Evolutionary conservation across 2,329 filamentous ascomycete genomes (phyloP), one percentile per base, ranked within the genome.

Genomic region (Thermomyces lanuginosus): DNA sequence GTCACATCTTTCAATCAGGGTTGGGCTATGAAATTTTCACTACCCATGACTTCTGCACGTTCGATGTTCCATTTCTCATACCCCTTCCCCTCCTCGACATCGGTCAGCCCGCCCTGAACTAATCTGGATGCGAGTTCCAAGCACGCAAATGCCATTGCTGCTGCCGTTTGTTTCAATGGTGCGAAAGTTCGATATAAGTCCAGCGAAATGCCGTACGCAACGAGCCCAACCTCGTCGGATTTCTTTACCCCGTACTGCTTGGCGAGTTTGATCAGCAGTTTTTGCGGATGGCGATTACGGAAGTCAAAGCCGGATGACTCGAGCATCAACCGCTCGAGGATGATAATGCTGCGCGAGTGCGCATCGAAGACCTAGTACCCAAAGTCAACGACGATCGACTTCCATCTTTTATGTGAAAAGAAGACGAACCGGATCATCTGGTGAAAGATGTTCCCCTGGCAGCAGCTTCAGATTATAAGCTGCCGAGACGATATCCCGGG

Each of bases 241-340:
- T 60, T 64, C 4, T 65, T 61, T 5, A 69, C 59, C 4, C 59
- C 53, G 30, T 76, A 63, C 23, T 58, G 56, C 44, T 75, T 69
- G 26, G 73, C 64, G 14, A 92, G 64, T 56, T 95, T 95, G 39
- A 82, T 66, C 21, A 95, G 61, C 12, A 81, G 64, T 36, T 83
- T 80, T 41, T 93, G 82, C 1, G 86, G 83, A 43, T 92, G 78
- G 19, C 83, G 74, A 31, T 75, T 84, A 18, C 84, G 73, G 46
- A 95, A 95, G 51, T 98, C 86, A 51, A 98, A 98, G 35, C 79
- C 76, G 16, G 84, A 77, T 2, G 81, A 77, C 55, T 98, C 89
- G 27, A 98, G 73, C 54, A 95, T 91, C 30, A 92, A 69, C 4
- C 89, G 71, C 55, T 98, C 89, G 3, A 95, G 68, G 2, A 81